Evolutionary conservation across 1,284 basidiomycete species (phyloP).

Genomic region (Pholiota adiposa): DNA sequence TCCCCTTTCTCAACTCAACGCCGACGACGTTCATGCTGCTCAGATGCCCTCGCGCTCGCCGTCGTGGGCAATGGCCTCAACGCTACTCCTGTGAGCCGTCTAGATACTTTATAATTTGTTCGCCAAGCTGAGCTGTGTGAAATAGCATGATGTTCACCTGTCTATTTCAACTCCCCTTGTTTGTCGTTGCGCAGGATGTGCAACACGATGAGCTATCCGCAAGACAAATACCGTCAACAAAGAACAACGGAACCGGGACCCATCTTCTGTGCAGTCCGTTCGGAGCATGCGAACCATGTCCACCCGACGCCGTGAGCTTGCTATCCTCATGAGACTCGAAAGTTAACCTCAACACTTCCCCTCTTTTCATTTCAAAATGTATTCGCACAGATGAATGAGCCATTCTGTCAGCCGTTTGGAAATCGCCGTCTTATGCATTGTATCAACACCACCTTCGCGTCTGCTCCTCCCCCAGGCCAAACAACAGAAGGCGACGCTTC

Average conservation of each 20-base stretch:
- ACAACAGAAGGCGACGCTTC: conserved; percentile 21
- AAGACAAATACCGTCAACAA: conserved; percentile 7
- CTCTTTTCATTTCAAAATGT: background rate
- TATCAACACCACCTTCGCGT: conserved; percentile 42
- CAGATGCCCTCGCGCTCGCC: conserved; percentile 37
- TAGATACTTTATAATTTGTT: background rate
- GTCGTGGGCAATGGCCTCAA: conserved; percentile 31
- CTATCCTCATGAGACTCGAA: background rate
- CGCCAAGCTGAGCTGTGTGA: background rate
- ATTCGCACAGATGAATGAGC: conserved; percentile 70
- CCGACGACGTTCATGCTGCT: conserved; percentile 37
- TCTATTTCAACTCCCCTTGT: conserved; percentile 14
- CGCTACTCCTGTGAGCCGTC: conserved; percentile 36
- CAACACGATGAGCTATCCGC: conserved; percentile 7
- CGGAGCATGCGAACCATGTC: conserved; percentile 85
- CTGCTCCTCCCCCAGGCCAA: conserved; percentile 13
- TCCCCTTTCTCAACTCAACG: conserved; percentile 7
- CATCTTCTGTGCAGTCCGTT: conserved; percentile 72
- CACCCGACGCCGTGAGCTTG: conserved; percentile 71
- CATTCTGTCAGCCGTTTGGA: conserved; percentile 91
- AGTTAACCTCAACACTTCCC: background rate
- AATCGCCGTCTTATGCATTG: conserved; percentile 89
- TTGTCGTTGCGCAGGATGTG: conserved; percentile 12
- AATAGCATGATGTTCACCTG: conserved; percentile 19
- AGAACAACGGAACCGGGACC: conserved; percentile 30